Conservation (phyloP, 2,329 filamentous ascomycete genomes). For the Ophiostoma sp. region DNA sequence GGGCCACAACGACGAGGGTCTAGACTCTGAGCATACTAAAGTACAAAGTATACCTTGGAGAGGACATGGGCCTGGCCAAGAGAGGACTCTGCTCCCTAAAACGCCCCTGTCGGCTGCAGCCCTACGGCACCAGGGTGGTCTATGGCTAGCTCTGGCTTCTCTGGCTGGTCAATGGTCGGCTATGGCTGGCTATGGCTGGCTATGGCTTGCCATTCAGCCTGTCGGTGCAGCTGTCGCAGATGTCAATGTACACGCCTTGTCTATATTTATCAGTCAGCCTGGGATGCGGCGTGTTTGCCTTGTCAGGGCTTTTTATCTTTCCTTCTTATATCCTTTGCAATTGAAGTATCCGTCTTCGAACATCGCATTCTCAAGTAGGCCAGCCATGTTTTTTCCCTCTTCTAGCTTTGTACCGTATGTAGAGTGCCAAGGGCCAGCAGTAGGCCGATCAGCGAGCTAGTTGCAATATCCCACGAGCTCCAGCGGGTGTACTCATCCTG, state of each 20-base stretch:
- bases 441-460: background rate
- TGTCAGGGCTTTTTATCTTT: background rate
- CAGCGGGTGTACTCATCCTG: background rate
- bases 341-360: no score
- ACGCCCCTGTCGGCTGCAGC: constrained; percentile 8
- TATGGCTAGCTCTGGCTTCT: background rate
- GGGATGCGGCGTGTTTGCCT: background rate
- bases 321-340: no score
- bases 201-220: background rate
- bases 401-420: no score
- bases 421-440: background rate
- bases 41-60: no score
- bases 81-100: background rate
- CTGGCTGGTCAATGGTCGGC: background rate
- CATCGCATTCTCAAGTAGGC: background rate
- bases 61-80: background rate
- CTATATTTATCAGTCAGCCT: background rate
- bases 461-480: background rate
- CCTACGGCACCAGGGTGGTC: background rate
- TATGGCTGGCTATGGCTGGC: background rate
- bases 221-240: background rate
- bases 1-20: background rate
- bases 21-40: background rate
- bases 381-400: background rate
- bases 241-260: constrained; percentile 6